A percentile compares a stretch with the other conserved stretches of the same genome.
Conservation (phyloP, 495 filamentous ascomycete genomes). For the Trichoderma parareesei region DNA sequence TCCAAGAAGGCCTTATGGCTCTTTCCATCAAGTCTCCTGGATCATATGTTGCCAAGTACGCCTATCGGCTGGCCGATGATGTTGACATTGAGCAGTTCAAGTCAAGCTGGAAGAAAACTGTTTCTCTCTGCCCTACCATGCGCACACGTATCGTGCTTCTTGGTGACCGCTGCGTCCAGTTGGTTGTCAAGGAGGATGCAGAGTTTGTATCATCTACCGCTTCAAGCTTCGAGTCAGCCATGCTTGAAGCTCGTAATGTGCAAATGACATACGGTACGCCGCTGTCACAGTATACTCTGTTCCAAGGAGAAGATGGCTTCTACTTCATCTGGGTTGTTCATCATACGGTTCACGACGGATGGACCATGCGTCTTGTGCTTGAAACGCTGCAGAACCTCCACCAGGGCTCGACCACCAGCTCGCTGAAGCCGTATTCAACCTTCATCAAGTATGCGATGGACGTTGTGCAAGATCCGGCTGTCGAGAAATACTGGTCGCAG, state of each 20-base stretch:
- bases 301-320: not conserved
- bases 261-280: not conserved
- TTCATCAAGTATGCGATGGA: not conserved
- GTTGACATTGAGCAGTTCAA: conserved; percentile 37
- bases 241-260: not conserved
- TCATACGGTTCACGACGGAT: conserved; percentile 8
- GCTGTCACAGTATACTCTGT: not conserved
- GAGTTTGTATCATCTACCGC: not conserved
- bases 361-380: conserved; percentile 4
- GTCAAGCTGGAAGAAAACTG: conserved; percentile 43
- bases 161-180: conserved; percentile 15
- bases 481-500: not conserved
- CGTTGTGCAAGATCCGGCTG: not conserved
- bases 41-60: conserved; percentile 34
- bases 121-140: conserved; percentile 51
- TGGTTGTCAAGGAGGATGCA: conserved; percentile 16
- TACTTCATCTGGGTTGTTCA: conserved; percentile 13
- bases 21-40: conserved; percentile 31
- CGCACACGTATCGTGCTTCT: conserved; percentile 42
- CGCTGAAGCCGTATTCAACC: not conserved
- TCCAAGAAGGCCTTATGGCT: conserved; percentile 47
- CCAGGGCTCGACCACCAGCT: too few relatives aligned
- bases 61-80: conserved; percentile 30
- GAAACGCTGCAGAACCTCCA: not conserved
- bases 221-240: not conserved